Evolutionary conservation across 106 monocot species (phyloP), one percentile per base, ranked within the genome.

Genomic region (Phalaenopsis equestris): DNA sequence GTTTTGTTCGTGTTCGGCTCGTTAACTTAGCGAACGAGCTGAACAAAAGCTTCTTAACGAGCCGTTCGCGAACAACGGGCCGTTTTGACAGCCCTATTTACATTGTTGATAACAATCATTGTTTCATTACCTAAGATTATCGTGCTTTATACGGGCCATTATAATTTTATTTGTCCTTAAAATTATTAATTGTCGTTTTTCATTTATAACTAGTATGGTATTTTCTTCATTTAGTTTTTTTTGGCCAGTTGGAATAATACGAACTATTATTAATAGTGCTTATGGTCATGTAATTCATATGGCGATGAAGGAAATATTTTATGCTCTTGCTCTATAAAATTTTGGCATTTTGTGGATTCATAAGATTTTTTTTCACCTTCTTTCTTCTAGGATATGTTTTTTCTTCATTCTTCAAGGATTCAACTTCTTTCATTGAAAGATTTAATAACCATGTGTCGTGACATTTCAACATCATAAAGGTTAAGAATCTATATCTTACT

Each of bases 141-240:
- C n/a, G 39, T 70, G 12, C 15, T 38, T 38, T 70, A 12, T 39
- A 38, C 39, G 61, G 14, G 39, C 39, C 36, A 70, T 39, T 11
- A 37, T 70, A 39, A 7, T 39, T 14, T 70, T 36, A 41, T 23
- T 70, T 70, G 14, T 70, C 9, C 39, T 70, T 39, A 36, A 39
- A 0, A 38, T 70, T 70, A 39, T 70, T 39, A 30, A 65, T 21
- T 70, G 68, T 39, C 6, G 16, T 70, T 36, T 24, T 4, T 14
- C 70, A 70, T 70, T 70, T 70, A 21, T 61, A 14, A 70, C 70
- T 70, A 70, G 70, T 70, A 39, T 70, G 70, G 38, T 70, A 39
- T 11, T 18, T 45, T 70, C 2, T 39, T 70, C 3, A 70, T 68
- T 68, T 68, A 67, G 68, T 21, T 16, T 12, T 5, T 39, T 11